phyloP scores from a whole-genome alignment of 2,329 filamentous ascomycete species.

The Beauveria varroae region DNA sequence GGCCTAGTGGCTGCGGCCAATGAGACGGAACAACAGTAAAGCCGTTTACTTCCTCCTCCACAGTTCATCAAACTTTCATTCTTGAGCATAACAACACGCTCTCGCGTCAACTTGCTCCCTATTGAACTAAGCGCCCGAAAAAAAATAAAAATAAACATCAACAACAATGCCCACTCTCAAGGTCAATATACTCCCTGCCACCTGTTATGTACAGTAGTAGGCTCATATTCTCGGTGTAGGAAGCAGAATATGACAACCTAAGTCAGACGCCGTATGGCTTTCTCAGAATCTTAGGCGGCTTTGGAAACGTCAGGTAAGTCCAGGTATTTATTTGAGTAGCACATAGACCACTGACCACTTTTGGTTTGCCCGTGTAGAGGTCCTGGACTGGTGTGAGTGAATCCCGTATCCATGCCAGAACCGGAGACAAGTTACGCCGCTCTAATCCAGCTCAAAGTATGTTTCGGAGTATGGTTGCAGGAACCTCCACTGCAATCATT shows the following conservation, averaged over 20 bases:
- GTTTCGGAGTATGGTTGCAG: constrained; percentile 19
- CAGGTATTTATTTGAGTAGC: too few relatives aligned
- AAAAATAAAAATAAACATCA: neutral
- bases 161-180: neutral
- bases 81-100: too few relatives aligned
- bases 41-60: too few relatives aligned
- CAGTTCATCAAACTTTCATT: too few relatives aligned
- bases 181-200: neutral
- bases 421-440: neutral
- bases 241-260: constrained; percentile 4
- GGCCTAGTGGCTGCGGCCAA: too few relatives aligned
- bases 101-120: too few relatives aligned
- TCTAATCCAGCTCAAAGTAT: constrained; percentile 12
- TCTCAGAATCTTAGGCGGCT: constrained; percentile 15
- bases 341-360: neutral
- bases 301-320: constrained; percentile 15
- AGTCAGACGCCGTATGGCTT: constrained; percentile 11
- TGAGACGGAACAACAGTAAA: too few relatives aligned
- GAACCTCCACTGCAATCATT: constrained; percentile 15
- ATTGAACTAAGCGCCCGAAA: too few relatives aligned
- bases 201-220: neutral
- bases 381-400: neutral
- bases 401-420: neutral
- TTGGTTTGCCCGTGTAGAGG: neutral
- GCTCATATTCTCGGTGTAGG: neutral